Percentiles rank a stretch among this genome's conserved stretches.
Evolutionary conservation across 2,329 filamentous ascomycete genomes (phyloP).

Genomic region (Aspergillus uvarum): DNA sequence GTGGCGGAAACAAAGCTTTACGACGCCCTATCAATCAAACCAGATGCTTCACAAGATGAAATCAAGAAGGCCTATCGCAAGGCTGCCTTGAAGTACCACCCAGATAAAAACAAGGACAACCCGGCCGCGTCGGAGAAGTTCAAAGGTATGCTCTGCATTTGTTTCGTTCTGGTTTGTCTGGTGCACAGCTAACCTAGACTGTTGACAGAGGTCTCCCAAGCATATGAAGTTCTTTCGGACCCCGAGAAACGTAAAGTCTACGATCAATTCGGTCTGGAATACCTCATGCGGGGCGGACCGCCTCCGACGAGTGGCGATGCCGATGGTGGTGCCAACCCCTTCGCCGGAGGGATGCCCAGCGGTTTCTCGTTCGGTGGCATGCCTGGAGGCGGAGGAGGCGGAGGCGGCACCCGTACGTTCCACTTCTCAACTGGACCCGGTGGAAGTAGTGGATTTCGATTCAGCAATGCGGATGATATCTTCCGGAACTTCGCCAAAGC

Average conservation of each 20-base stretch:
- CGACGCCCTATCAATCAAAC: slow-evolving; percentile 76
- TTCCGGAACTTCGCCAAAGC: slow-evolving; percentile 78
- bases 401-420: slow-evolving; percentile 49
- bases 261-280: slow-evolving; percentile 92
- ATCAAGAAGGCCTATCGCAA: slow-evolving; percentile 91
- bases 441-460: slow-evolving; percentile 71
- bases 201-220: slow-evolving; percentile 77
- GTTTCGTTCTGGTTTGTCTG: background rate
- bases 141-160: slow-evolving; percentile 59
- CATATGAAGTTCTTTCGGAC: slow-evolving; percentile 96
- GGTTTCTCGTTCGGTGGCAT: slow-evolving; percentile 54
- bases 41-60: slow-evolving; percentile 82
- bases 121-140: slow-evolving; percentile 86
- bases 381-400: slow-evolving; percentile 54
- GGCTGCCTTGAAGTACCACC: slow-evolving; percentile 86
- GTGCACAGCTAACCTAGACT: background rate
- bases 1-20: slow-evolving; percentile 95
- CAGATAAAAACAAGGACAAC: slow-evolving; percentile 97
- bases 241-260: slow-evolving; percentile 96
- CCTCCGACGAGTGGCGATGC: slow-evolving; percentile 60
- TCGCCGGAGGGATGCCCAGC: slow-evolving; percentile 57
- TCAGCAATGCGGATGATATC: slow-evolving; percentile 79
- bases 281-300: slow-evolving; percentile 76
- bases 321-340: slow-evolving; percentile 59
- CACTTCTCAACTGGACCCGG: slow-evolving; percentile 51